Percentiles rank a stretch among this genome's conserved stretches.
phyloP scores from a whole-genome alignment of 2,329 filamentous ascomycete species.

The Clarireedia hainanense region DNA sequence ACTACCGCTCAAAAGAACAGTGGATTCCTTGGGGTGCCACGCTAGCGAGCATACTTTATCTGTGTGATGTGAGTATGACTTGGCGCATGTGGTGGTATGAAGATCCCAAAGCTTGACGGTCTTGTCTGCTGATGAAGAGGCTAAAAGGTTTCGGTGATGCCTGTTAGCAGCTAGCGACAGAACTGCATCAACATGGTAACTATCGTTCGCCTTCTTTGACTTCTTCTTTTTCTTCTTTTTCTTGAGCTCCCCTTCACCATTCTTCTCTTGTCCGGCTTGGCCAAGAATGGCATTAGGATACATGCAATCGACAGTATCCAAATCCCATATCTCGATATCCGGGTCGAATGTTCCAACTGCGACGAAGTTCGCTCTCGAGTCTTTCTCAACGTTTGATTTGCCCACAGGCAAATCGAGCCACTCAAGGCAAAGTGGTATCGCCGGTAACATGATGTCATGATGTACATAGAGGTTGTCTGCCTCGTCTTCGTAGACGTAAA shows the following conservation, averaged over 20 bases:
- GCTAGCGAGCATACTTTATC: conserved; percentile 96
- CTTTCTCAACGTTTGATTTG: conserved; percentile 53
- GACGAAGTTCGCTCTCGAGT: conserved; percentile 78
- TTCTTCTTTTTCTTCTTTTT: conserved; percentile 87
- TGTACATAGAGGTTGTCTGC: conserved; percentile 97
- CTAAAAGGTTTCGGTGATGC: conserved; percentile 87
- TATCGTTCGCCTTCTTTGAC: conserved; percentile 77
- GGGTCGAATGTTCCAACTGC: conserved; percentile 96
- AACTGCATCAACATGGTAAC: conserved; percentile 90
- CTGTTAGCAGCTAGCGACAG: conserved; percentile 87
- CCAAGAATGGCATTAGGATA: conserved; percentile 96
- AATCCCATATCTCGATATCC: conserved; percentile 97
- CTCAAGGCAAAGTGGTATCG: conserved; percentile 90
- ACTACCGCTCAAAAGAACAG: conserved; percentile 82
- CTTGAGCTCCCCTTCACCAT: conserved; percentile 42
- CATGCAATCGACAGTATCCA: conserved; percentile 95
- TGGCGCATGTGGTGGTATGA: conserved; percentile 83
- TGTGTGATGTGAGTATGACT: conserved; percentile 91
- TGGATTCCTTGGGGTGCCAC: conserved; percentile 85
- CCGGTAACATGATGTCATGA: conserved; percentile 98
- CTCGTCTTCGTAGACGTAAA: conserved; percentile 94
- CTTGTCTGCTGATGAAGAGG: conserved; percentile 91
- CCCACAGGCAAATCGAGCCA: conserved; percentile 92
- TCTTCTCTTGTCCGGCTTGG: conserved; percentile 47
- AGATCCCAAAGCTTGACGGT: conserved; percentile 98